phyloP scores from a whole-genome alignment of 83 land plant species.

The Diphasiastrum complanatum region DNA sequence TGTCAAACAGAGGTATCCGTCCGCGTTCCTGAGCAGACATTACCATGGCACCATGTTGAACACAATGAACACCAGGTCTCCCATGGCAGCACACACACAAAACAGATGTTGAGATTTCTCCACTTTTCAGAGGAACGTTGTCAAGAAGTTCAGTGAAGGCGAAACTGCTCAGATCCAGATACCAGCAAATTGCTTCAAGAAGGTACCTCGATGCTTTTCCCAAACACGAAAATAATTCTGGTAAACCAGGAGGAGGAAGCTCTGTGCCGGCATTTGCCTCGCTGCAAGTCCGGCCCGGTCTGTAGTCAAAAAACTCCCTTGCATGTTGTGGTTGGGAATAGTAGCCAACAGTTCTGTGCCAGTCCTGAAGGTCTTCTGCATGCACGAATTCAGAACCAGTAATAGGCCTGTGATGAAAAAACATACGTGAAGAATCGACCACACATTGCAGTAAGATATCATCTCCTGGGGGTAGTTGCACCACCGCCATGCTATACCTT shows the following conservation, averaged over 20 bases:
- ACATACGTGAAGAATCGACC: conserved; percentile 75
- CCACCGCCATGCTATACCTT: conserved; percentile 70
- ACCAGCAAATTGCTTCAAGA: conserved; percentile 79
- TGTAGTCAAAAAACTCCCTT: conserved; percentile 67
- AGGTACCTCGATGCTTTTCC: conserved; percentile 73
- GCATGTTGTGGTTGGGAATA: conserved; percentile 67
- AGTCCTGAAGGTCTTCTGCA: conserved; percentile 53
- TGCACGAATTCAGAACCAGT: conserved; percentile 53
- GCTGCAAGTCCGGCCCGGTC: conserved; percentile 74
- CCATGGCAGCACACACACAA: conserved; percentile 71
- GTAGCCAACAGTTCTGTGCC: conserved; percentile 85
- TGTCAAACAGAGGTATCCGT: conserved; percentile 49
- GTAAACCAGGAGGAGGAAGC: conserved; percentile 75
- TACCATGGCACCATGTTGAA: conserved; percentile 34
- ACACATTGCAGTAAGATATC: conserved; percentile 65
- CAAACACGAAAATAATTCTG: conserved; percentile 63
- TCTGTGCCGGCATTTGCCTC: conserved; percentile 42
- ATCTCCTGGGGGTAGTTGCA: conserved; percentile 56
- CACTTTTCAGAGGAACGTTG: conserved; percentile 63
- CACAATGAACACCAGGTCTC: conserved; percentile 70
- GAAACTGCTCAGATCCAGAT: conserved; percentile 71
- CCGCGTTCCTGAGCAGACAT: conserved; percentile 53
- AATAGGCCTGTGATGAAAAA: conserved; percentile 67
- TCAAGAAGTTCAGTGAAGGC: conserved; percentile 78
- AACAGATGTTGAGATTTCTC: conserved; percentile 79